Evolutionary conservation across 805 yeast genomes (phyloP), one percentile per base, ranked within the genome.

Genomic region (Candida saitoana): DNA sequence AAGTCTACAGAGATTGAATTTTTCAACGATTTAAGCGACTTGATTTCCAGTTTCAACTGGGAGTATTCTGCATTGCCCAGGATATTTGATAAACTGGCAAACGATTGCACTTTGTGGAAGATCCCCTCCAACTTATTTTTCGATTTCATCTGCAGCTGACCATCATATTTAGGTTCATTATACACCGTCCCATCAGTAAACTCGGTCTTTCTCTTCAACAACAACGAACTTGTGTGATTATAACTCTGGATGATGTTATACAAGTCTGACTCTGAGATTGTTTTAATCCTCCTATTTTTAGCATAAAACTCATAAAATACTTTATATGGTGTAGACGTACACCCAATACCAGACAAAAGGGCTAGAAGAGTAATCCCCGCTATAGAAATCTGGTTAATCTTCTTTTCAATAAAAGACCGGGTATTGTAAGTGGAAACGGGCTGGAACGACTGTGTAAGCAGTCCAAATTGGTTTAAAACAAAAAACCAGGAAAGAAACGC

Each of bases 351-450:
- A 8, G 77, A 74, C 15, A 77, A 56, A 1, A 73, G 47, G 0
- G 79, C 76, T 40, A 77, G 63, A 39, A 73, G 65, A n/a, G 76
- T 62, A 22, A 77, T 69, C 0, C 82, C 82, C 19, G 73, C 60
- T 34, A 76, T 53, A 3, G 73, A 65, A 22, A 77, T 50, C 49
- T 75, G 73, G 46, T 67, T 71, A 34, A 76, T 61, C 40, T 75
- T 71, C 15, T 59, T 56, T 36, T 70, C 69, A n/a, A 71, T 48
- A n/a, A 66, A 46, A 17, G 66, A 52, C 22, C 57, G 51, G 11
- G 55, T 29, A 30, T 49, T 44, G 17, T 36, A 27, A 20, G 17
- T 38, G 11, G 47, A 41, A 19, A 47, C 50, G 18, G 59, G 60
- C 18, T 54, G 43, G 40, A 62, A 57, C 5, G 50, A 45, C 25